Evolutionary conservation across 371 early-diverging fungal species (phyloP).

Genomic region (Lichtheimia ornata): DNA sequence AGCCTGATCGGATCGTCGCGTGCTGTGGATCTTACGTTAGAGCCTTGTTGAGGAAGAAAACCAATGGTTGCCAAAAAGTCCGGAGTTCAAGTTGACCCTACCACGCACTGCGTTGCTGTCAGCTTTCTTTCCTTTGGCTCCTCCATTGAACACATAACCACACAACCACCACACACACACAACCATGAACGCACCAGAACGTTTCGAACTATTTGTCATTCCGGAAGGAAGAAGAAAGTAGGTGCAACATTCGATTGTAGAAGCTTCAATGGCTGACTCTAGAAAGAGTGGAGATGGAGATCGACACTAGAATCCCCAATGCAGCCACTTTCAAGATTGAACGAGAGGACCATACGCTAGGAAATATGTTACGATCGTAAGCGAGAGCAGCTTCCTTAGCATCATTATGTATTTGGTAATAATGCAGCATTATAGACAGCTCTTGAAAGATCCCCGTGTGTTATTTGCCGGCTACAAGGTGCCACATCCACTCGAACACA

Average conservation of each 20-base stretch:
- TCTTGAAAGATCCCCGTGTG: conserved; percentile 90
- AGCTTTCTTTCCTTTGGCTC: not conserved
- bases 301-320: conserved; percentile 93
- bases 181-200: conserved; percentile 90
- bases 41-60: not conserved
- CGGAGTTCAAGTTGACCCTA: not conserved
- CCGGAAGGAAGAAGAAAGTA: conserved; percentile 91
- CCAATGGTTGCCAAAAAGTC: not conserved
- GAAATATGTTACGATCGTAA: conserved; percentile 90
- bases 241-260: not conserved
- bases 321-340: conserved; percentile 91
- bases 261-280: not conserved
- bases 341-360: conserved; percentile 98
- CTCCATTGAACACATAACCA: not conserved
- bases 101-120: not conserved
- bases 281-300: conserved; percentile 75
- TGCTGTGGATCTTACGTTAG: conserved; percentile 3
- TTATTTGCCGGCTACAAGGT: conserved; percentile 97
- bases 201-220: conserved; percentile 86
- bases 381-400: conserved; percentile 1
- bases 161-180: not conserved
- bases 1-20: not conserved
- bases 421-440: conserved; percentile 59
- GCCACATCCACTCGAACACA: conserved; percentile 97
- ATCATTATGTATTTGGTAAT: not conserved